Evolutionary conservation across 106 monocot species (phyloP), one percentile per base, ranked within the genome.

Genomic region (Posidonia australis): DNA sequence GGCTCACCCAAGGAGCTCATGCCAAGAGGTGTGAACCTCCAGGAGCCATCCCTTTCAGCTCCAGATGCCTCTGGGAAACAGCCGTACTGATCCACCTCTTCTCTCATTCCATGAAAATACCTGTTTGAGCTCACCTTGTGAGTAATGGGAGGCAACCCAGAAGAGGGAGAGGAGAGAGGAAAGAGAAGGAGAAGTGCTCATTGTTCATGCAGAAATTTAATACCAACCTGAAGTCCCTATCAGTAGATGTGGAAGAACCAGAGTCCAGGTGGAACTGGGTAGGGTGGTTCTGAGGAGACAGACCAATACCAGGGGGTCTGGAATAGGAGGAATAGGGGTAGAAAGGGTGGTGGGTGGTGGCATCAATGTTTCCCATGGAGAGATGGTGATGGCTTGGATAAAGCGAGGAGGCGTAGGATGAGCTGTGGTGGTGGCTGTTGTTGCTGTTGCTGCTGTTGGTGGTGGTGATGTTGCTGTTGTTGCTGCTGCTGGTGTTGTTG

Each of bases 21-120:
- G 10, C 72, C 74, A 51, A 83, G 75, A 21, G 81, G 73, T 54
- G 75, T 83, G 60, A 88, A 78, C 72, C 85, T 70, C 81, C 77
- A 80, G 13, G 77, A 64, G 25, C 80, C 78, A 43, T 68, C 81
- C 58, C 84, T 79, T 14, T 74, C 85, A 9, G 41, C 62, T 22
- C 71, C 67, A 0, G 67, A 62, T 23, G 53, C 31, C 3, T 80
- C 72, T 36, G 83, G 70, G 70, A 76, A 67, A 80, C 80, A 78
- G 19, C 46, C 41, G 70, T 76, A 78, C 77, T 71, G 76, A 46
- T 64, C 69, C 13, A 18, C 77, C 58, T 81, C 81, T 45, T 80
- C 67, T 48, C 46, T 79, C 79, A 79, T 46, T 23, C 73, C 82
- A 70, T 86, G 79, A 51, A 64, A 67, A 42, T 80, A 86, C 85